Evolutionary conservation across 352 stramenopile species (phyloP).

Genomic region (Pythium sp.): DNA sequence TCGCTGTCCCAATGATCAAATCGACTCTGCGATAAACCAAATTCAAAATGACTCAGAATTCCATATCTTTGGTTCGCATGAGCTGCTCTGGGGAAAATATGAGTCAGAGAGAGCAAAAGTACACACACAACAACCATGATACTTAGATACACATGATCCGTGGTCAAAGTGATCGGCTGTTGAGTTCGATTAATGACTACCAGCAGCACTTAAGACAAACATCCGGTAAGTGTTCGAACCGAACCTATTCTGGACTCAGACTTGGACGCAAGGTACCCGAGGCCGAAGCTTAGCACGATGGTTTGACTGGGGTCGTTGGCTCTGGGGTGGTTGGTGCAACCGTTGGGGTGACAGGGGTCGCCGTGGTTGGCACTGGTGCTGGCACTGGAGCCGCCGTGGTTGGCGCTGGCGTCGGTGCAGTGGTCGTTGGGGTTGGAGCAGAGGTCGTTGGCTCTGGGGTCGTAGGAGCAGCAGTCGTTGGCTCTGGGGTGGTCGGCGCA

Average conservation of each 20-base stretch:
- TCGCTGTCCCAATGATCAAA: neutral
- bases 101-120: too few relatives aligned
- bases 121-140: too few relatives aligned
- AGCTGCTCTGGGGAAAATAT: neutral
- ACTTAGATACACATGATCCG: too few relatives aligned
- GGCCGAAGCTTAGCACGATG: neutral
- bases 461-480: too few relatives aligned
- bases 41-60: neutral
- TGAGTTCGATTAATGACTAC: too few relatives aligned
- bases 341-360: neutral
- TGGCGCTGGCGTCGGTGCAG: neutral
- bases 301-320: neutral
- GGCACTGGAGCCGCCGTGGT: neutral
- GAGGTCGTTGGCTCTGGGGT: neutral
- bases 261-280: too few relatives aligned
- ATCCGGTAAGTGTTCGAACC: too few relatives aligned
- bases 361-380: neutral
- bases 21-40: neutral
- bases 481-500: neutral
- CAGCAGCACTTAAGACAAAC: too few relatives aligned
- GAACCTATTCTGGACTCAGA: too few relatives aligned
- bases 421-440: neutral
- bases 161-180: too few relatives aligned
- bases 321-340: neutral
- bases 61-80: neutral